phyloP scores from a whole-genome alignment of 495 filamentous ascomycete genomes.

The Penicillium paxilli region DNA sequence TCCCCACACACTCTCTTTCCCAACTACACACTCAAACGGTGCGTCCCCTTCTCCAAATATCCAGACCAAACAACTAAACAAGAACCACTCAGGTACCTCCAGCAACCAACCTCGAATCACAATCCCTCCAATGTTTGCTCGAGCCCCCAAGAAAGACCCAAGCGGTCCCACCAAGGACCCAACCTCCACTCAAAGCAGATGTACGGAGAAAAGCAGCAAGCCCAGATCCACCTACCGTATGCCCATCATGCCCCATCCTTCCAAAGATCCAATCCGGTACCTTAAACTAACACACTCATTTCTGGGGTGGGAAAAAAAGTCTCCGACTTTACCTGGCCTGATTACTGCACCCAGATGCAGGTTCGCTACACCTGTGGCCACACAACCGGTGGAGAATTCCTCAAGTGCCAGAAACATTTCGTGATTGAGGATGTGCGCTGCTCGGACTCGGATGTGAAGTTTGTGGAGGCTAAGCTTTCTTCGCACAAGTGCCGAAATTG shows the following conservation, averaged over 20 bases:
- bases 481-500: conserved; percentile 24
- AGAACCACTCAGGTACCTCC: too few species aligned
- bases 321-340: not conserved
- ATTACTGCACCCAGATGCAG: conserved; percentile 16
- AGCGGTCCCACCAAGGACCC: too few species aligned
- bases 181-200: too few species aligned
- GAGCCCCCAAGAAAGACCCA: not conserved
- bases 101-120: not conserved
- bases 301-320: too few species aligned
- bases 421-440: conserved; percentile 19
- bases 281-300: not conserved
- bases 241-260: too few species aligned
- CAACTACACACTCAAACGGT: not conserved
- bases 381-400: conserved; percentile 18
- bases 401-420: conserved; percentile 19
- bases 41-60: not conserved
- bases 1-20: not conserved
- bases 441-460: not conserved
- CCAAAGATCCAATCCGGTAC: not conserved
- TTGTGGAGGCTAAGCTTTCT: conserved; percentile 16
- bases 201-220: too few species aligned
- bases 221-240: not conserved
- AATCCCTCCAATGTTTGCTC: not conserved
- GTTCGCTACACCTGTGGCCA: conserved; percentile 23
- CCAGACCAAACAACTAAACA: not conserved